Conservation (phyloP, 2,329 filamentous ascomycete genomes). For the Graphilbum fragrans region DNA sequence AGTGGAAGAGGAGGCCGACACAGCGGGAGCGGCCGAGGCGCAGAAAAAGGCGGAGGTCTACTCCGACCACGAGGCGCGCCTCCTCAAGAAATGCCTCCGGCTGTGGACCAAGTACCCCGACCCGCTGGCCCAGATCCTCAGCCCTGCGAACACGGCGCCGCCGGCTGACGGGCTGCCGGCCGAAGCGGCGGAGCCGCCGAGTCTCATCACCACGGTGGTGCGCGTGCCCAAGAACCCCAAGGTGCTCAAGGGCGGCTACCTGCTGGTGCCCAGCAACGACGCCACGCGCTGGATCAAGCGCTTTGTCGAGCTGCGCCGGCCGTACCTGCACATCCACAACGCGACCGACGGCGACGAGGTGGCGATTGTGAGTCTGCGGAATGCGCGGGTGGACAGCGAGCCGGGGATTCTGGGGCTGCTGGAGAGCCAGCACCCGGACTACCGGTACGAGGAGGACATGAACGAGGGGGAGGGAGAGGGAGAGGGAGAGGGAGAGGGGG, state of each 20-base stretch:
- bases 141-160: conserved; percentile 52
- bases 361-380: conserved; percentile 75
- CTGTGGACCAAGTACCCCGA: conserved; percentile 55
- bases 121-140: conserved; percentile 41
- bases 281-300: conserved; percentile 80
- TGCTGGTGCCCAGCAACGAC: conserved; percentile 73
- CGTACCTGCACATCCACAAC: conserved; percentile 84
- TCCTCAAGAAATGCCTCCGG: conserved; percentile 44
- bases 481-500: neutral
- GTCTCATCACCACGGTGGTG: conserved; percentile 64
- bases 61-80: conserved; percentile 28
- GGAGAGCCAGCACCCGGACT: conserved; percentile 20
- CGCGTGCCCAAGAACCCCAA: conserved; percentile 69
- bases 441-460: conserved; percentile 6
- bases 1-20: neutral
- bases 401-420: conserved; percentile 77
- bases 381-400: conserved; percentile 83
- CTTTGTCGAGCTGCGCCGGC: conserved; percentile 82
- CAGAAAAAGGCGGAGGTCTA: conserved; percentile 16
- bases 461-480: neutral
- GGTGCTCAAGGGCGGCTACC: conserved; percentile 75
- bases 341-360: conserved; percentile 81
- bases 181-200: conserved; percentile 39
- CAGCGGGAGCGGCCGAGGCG: neutral
- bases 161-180: conserved; percentile 48